Conservation (phyloP, 2,329 filamentous ascomycete species). For the Coniosporium tulheliwenetii region DNA sequence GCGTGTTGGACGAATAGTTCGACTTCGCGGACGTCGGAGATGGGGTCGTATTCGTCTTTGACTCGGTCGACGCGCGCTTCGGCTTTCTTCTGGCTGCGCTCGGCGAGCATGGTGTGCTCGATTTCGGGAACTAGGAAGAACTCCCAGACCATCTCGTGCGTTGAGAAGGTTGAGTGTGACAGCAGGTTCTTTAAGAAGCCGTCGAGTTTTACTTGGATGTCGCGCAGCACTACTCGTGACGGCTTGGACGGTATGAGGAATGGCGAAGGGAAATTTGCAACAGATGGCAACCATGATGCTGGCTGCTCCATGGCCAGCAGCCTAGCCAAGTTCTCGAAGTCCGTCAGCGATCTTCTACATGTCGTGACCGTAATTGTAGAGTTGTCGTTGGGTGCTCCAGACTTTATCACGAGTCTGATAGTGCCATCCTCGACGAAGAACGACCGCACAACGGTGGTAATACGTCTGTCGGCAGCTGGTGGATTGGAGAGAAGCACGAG, state of each 20-base stretch:
- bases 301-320: constrained; percentile 81
- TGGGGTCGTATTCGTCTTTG: constrained; percentile 72
- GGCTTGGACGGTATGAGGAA: constrained; percentile 90
- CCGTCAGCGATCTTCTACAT: constrained; percentile 68
- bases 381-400: constrained; percentile 67
- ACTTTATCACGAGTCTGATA: constrained; percentile 85
- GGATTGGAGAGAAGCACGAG: constrained; percentile 67
- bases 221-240: constrained; percentile 69
- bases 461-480: constrained; percentile 58
- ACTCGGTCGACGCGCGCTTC: constrained; percentile 71
- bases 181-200: constrained; percentile 78
- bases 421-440: constrained; percentile 97
- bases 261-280: constrained; percentile 65
- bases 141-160: constrained; percentile 96
- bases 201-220: constrained; percentile 76
- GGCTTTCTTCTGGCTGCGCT: constrained; percentile 75
- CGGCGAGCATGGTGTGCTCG: constrained; percentile 75
- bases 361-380: constrained; percentile 89
- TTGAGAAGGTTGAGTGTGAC: constrained; percentile 79
- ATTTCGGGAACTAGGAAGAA: constrained; percentile 96
- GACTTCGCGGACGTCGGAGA: constrained; percentile 68
- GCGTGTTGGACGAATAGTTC: constrained; percentile 88
- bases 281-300: constrained; percentile 79
- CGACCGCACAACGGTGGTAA: constrained; percentile 83
- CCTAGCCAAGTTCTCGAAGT: constrained; percentile 81